These are phyloP conservation scores for Coelastrella sp. DNA, from an alignment of 139 green algal species.

Conservation along the genomic window DNA sequence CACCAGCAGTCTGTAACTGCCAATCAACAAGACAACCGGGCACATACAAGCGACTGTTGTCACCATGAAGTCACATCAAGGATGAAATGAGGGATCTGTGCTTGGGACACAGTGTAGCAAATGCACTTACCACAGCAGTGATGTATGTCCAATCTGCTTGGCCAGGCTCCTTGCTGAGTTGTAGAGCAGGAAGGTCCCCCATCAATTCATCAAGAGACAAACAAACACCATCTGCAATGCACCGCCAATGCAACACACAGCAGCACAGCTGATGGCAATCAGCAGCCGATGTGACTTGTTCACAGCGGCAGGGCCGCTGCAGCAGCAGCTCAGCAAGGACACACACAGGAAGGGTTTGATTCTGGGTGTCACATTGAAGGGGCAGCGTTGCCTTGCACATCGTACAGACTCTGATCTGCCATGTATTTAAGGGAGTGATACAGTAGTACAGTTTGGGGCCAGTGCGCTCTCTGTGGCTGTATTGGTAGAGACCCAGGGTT, in stretches of 20 bases:
- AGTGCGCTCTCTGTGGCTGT: too few species aligned
- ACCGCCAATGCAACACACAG: neutral
- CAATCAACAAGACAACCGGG: too few species aligned
- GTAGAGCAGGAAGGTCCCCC: neutral
- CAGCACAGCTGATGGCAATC: neutral
- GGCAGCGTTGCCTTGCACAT: too few species aligned
- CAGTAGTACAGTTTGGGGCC: too few species aligned
- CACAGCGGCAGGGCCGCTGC: neutral
- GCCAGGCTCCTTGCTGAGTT: neutral
- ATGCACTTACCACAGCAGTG: constrained; percentile 13
- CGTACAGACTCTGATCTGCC: too few species aligned
- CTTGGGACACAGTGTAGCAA: neutral
- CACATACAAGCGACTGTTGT: neutral
- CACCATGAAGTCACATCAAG: neutral
- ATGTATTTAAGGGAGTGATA: too few species aligned
- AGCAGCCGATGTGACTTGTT: neutral
- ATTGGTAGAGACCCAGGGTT: too few species aligned
- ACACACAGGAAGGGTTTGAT: too few species aligned
- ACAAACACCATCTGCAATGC: neutral
- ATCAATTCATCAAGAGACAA: neutral
- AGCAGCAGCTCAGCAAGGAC: neutral
- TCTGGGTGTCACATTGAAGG: too few species aligned
- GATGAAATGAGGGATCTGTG: neutral
- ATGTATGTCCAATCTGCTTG: neutral
- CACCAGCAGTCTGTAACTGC: neutral